Conservation (phyloP, 805 yeast species). For the Zygosaccharomyces bailii region DNA sequence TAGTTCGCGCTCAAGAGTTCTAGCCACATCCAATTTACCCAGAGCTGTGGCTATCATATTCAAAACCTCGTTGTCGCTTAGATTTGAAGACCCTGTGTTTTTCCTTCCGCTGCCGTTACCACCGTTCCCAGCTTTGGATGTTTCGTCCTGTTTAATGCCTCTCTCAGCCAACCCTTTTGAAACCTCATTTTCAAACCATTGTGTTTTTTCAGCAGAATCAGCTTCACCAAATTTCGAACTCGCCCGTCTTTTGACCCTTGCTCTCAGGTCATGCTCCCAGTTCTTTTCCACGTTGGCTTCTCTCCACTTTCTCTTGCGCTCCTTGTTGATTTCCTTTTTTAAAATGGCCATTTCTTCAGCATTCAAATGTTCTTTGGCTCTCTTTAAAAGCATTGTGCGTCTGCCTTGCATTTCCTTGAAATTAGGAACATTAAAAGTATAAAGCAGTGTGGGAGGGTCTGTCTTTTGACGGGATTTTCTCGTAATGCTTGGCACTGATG, state of each 20-base stretch:
- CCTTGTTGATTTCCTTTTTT: conserved; percentile 31
- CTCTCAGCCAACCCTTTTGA: conserved; percentile 42
- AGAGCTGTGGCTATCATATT: conserved; percentile 31
- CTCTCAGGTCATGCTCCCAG: conserved; percentile 81
- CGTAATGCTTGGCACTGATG: conserved; percentile 8
- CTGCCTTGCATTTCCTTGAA: conserved; percentile 18
- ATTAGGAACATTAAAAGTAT: conserved; percentile 24
- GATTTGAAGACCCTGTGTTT: conserved; percentile 16
- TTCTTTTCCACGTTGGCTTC: conserved; percentile 68
- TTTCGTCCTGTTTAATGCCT: conserved; percentile 17
- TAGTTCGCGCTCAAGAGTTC: conserved; percentile 27
- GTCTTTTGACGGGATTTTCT: conserved; percentile 13
- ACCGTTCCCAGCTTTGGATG: conserved; percentile 5
- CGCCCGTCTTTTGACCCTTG: conserved; percentile 75
- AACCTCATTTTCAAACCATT: conserved; percentile 78
- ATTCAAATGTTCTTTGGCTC: conserved; percentile 23
- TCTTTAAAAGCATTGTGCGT: conserved; percentile 23
- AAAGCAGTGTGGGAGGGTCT: conserved; percentile 7
- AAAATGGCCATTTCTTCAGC: conserved; percentile 23
- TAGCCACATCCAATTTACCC: conserved; percentile 30
- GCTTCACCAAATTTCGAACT: conserved; percentile 58
- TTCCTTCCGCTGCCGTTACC: conserved; percentile 10
- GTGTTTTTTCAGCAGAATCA: conserved; percentile 50
- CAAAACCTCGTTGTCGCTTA: conserved; percentile 31
- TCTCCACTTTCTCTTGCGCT: conserved; percentile 37